These are phyloP conservation scores for Dissophora globulifera DNA, from an alignment of 192 early-diverging fungal species.

Conservation along the genomic window DNA sequence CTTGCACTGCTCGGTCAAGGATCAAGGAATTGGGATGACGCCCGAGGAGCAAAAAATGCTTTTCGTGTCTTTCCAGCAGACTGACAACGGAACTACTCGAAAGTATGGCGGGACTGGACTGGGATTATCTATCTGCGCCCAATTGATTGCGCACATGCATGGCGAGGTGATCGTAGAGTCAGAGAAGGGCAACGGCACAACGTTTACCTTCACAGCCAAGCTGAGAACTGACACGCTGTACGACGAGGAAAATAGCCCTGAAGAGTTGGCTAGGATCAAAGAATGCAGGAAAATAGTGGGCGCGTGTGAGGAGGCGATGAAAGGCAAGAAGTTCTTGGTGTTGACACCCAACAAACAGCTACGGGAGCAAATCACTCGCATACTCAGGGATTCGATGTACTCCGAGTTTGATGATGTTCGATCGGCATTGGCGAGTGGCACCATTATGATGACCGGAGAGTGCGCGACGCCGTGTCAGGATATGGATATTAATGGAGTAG, in stretches of 20 bases:
- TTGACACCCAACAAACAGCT: constrained; percentile 29
- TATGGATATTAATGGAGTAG: neutral
- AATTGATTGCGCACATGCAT: constrained; percentile 55
- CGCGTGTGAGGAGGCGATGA: constrained; percentile 5
- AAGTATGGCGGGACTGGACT: constrained; percentile 59
- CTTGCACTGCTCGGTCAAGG: constrained; percentile 36
- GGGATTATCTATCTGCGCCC: constrained; percentile 58
- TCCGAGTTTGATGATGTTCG: constrained; percentile 19
- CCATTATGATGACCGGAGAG: constrained; percentile 18
- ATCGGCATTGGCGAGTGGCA: constrained; percentile 21
- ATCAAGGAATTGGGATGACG: constrained; percentile 42
- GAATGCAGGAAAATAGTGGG: constrained; percentile 14
- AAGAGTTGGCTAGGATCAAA: constrained; percentile 12
- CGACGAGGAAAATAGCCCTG: constrained; percentile 35
- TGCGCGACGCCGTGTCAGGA: neutral
- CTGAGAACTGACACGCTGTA: constrained; percentile 22
- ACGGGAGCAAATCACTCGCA: constrained; percentile 15
- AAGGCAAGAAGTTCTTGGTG: constrained; percentile 21
- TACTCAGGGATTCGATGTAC: neutral
- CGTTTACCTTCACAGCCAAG: constrained; percentile 48
- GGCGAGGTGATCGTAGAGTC: constrained; percentile 58
- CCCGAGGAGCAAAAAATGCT: constrained; percentile 52
- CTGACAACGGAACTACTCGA: constrained; percentile 41
- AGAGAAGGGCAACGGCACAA: constrained; percentile 46
- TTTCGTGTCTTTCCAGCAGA: constrained; percentile 52